phyloP scores from a whole-genome alignment of 192 early-diverging fungal genomes.

The Chytriomyces confervae region DNA sequence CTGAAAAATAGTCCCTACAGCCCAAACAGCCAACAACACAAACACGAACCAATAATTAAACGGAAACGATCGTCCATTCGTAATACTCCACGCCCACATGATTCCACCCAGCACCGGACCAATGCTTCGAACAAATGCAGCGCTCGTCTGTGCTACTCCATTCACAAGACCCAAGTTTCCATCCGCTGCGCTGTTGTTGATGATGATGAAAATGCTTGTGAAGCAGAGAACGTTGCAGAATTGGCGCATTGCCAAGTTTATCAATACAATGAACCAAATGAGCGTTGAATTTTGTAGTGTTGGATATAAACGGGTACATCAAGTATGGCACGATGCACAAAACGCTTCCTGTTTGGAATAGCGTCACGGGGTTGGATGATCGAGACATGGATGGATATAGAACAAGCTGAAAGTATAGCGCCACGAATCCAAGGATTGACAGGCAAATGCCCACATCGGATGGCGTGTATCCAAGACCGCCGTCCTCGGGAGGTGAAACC shows the following conservation, averaged over 20 bases:
- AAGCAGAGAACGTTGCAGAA: conserved; percentile 38
- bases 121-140: conserved; percentile 35
- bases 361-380: neutral
- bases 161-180: conserved; percentile 34
- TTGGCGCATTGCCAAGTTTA: conserved; percentile 29
- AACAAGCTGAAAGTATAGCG: conserved; percentile 17
- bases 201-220: conserved; percentile 38
- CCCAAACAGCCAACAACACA: conserved; percentile 4
- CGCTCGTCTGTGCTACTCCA: conserved; percentile 37
- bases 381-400: conserved; percentile 21
- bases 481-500: conserved; percentile 44
- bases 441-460: conserved; percentile 20
- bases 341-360: conserved; percentile 13
- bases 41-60: conserved; percentile 45
- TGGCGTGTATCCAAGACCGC: conserved; percentile 35
- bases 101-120: conserved; percentile 40
- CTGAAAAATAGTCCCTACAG: neutral
- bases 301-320: conserved; percentile 22
- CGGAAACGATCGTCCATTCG: conserved; percentile 29
- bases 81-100: conserved; percentile 44
- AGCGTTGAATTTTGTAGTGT: neutral
- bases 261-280: conserved; percentile 20
- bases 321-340: conserved; percentile 28
- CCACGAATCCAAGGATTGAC: conserved; percentile 8
- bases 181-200: conserved; percentile 29